Percentiles rank a stretch among this genome's conserved stretches.
Evolutionary conservation across 768 basidiomycete species (phyloP).

Genomic region (Tylopilus subfusipes): DNA sequence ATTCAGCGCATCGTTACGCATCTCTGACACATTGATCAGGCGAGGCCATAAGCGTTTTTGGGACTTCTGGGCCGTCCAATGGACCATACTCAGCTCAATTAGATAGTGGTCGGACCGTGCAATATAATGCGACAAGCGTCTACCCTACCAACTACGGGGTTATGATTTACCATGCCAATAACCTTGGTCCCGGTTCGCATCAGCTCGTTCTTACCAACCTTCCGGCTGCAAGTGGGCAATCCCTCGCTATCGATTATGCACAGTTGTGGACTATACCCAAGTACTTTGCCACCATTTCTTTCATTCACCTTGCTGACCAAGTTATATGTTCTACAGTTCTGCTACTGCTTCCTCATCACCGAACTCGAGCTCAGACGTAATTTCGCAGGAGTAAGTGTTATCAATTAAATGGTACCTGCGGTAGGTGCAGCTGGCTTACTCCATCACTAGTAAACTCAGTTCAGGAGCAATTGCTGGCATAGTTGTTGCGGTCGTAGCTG

Average conservation of each 20-base stretch:
- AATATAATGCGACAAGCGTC: conserved; percentile 19
- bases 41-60: conserved; percentile 43
- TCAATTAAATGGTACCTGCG: background rate
- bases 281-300: conserved; percentile 6
- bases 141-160: conserved; percentile 26
- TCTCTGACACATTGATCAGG: conserved; percentile 26
- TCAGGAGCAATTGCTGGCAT: conserved; percentile 26
- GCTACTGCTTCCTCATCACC: background rate
- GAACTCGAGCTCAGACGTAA: background rate
- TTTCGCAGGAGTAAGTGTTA: conserved; percentile 13
- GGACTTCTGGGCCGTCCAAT: conserved; percentile 37
- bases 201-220: conserved; percentile 35
- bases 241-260: conserved; percentile 36
- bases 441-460: conserved; percentile 9
- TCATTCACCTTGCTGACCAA: background rate
- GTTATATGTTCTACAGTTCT: background rate
- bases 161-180: conserved; percentile 33
- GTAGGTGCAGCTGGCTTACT: background rate
- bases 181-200: conserved; percentile 40
- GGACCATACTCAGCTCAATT: conserved; percentile 36
- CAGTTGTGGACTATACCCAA: conserved; percentile 16
- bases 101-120: conserved; percentile 28
- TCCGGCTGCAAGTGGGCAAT: conserved; percentile 17
- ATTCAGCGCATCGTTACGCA: background rate
- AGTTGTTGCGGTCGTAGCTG: conserved; percentile 11